Evolutionary conservation across 140 eudicot species (phyloP).

Genomic region (Cichorium intybus): DNA sequence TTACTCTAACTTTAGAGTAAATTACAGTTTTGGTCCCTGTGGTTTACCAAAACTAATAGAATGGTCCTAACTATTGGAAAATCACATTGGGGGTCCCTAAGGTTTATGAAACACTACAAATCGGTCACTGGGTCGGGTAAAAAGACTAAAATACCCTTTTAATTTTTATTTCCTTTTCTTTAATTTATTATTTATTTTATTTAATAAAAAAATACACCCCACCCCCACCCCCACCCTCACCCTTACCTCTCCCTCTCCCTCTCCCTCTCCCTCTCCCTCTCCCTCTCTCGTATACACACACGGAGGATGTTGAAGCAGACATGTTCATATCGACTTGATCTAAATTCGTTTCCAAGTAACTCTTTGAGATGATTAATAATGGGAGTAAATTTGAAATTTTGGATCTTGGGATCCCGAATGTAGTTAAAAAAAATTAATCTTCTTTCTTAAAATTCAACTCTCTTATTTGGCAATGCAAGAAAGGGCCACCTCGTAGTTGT

Average conservation of each 20-base stretch:
- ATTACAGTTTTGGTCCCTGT: no score
- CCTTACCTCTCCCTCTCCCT: slow-evolving; percentile 11
- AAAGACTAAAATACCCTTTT: no score
- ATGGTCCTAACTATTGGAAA: no score
- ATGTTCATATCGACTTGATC: neutral
- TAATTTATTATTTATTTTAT: no score
- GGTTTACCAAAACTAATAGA: no score
- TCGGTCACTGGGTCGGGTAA: no score
- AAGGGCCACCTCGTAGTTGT: slow-evolving; percentile 7
- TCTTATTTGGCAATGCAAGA: slow-evolving; percentile 1
- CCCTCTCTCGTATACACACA: slow-evolving; percentile 4
- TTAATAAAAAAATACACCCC: no score
- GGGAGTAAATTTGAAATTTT: neutral
- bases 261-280: slow-evolving; percentile 7
- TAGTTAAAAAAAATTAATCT: neutral
- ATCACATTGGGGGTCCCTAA: no score
- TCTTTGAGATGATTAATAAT: neutral
- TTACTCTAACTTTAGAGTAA: no score
- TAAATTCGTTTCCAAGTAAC: neutral
- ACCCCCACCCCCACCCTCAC: no score
- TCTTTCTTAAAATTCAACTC: slow-evolving; percentile 3
- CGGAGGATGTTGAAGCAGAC: neutral
- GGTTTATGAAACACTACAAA: no score
- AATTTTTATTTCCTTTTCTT: no score
- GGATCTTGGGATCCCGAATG: neutral